Evolutionary conservation across 192 early-diverging fungal species (phyloP).

Genomic region (Backusella luteola): DNA sequence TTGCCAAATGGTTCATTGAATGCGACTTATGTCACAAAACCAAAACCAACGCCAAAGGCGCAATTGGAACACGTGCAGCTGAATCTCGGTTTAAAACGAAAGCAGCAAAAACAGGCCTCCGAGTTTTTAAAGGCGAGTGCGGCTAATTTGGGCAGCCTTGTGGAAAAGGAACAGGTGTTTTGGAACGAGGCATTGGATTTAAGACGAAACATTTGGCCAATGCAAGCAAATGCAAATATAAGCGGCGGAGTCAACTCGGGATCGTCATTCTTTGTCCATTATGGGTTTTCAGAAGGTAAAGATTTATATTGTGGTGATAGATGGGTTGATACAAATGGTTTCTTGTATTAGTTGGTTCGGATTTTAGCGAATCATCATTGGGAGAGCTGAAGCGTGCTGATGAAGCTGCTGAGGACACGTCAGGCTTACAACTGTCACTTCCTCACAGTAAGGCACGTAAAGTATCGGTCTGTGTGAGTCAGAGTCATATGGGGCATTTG

Average conservation of each 20-base stretch:
- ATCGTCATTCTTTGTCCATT: constrained; percentile 28
- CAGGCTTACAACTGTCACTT: constrained; percentile 18
- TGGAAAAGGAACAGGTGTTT: constrained; percentile 36
- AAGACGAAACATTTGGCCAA: constrained; percentile 32
- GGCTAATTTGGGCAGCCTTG: constrained; percentile 11
- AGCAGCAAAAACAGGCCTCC: constrained; percentile 38
- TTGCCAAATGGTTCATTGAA: constrained; percentile 32
- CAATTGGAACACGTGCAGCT: constrained; percentile 31
- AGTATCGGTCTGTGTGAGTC: constrained; percentile 6
- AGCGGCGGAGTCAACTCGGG: not conserved
- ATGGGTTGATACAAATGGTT: not conserved
- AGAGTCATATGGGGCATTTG: constrained; percentile 2
- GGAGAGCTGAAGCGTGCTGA: constrained; percentile 30
- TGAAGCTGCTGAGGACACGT: not conserved
- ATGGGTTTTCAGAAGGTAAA: constrained; percentile 39
- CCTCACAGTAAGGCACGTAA: constrained; percentile 26
- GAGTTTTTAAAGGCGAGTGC: constrained; percentile 28
- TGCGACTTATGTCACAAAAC: constrained; percentile 40
- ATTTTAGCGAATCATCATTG: constrained; percentile 31
- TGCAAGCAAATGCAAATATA: constrained; percentile 25
- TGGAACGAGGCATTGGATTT: constrained; percentile 39
- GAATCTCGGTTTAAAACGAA: constrained; percentile 34
- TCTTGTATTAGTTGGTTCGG: constrained; percentile 28
- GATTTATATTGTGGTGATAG: not conserved
- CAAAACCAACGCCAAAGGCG: constrained; percentile 29